Percentiles rank a stretch among this genome's conserved stretches.
These are phyloP conservation scores for Nannochloris sp. DNA, from an alignment of 139 green algal genomes.

Conservation along the genomic window DNA sequence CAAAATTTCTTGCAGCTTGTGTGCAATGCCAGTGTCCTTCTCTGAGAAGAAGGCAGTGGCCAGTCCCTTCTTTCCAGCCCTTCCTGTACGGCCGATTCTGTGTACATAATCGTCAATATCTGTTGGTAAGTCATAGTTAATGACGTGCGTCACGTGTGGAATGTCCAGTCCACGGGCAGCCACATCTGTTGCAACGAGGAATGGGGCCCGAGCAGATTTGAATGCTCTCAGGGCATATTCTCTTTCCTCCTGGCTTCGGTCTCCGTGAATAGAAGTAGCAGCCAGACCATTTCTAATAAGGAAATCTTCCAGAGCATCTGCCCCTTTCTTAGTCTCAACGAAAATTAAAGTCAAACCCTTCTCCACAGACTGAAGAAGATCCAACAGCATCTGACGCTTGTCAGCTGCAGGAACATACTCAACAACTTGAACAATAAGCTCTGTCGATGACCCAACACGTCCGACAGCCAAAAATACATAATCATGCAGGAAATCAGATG, in stretches of 20 bases:
- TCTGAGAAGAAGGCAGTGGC: conserved; percentile 93
- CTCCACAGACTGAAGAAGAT: conserved; percentile 82
- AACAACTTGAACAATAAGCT: conserved; percentile 91
- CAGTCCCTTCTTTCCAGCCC: conserved; percentile 92
- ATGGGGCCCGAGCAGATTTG: conserved; percentile 64
- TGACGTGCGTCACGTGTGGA: conserved; percentile 74
- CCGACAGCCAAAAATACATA: conserved; percentile 93
- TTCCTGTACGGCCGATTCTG: conserved; percentile 72
- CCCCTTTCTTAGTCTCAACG: conserved; percentile 95
- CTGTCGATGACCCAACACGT: conserved; percentile 75
- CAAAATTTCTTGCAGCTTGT: conserved; percentile 69
- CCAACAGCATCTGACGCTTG: conserved; percentile 88
- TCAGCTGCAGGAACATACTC: conserved; percentile 71
- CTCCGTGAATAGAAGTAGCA: conserved; percentile 91
- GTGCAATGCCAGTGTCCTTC: conserved; percentile 76
- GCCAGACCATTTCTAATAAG: conserved; percentile 72
- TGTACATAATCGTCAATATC: conserved; percentile 86
- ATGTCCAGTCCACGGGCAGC: conserved; percentile 90
- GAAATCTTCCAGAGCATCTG: conserved; percentile 91
- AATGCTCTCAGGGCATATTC: conserved; percentile 70
- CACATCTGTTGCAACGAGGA: conserved; percentile 95
- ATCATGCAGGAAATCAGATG: conserved; percentile 90
- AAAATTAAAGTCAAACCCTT: conserved; percentile 91
- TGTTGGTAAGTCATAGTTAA: conserved; percentile 79
- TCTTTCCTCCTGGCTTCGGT: conserved; percentile 81